phyloP scores from a whole-genome alignment of 306 rosid genomes.

The Castanopsis chinensis region DNA sequence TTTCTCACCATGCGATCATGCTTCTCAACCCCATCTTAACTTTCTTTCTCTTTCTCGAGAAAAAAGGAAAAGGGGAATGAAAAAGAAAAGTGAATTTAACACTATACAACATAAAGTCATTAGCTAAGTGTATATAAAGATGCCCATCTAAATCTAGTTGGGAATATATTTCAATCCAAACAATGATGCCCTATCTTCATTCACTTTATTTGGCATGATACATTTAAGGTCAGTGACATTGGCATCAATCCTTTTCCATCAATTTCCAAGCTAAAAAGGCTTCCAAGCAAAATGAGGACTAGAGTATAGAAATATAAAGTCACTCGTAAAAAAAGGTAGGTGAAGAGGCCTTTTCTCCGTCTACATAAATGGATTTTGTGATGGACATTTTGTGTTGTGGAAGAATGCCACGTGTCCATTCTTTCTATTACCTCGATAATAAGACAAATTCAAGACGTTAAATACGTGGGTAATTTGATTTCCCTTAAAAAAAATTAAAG shows the following conservation, averaged over 20 bases:
- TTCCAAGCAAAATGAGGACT: slow-evolving; percentile 54
- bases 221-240: slow-evolving; percentile 28
- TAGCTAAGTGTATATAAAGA: slow-evolving; percentile 47
- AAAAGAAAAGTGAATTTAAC: slow-evolving; percentile 26
- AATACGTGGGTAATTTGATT: too few relatives aligned
- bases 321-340: slow-evolving; percentile 13
- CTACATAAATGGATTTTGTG: not conserved
- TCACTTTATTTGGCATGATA: slow-evolving; percentile 45
- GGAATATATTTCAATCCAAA: slow-evolving; percentile 61
- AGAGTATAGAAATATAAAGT: slow-evolving; percentile 37
- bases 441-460: too few relatives aligned
- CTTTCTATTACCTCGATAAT: too few relatives aligned
- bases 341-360: slow-evolving; percentile 18
- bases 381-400: not conserved
- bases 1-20: slow-evolving; percentile 60
- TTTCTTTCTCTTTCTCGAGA: slow-evolving; percentile 44
- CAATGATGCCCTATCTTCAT: slow-evolving; percentile 50
- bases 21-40: slow-evolving; percentile 33
- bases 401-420: not conserved
- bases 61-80: slow-evolving; percentile 24
- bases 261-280: slow-evolving; percentile 72
- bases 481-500: too few relatives aligned
- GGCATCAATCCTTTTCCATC: slow-evolving; percentile 58
- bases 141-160: slow-evolving; percentile 45
- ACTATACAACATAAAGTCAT: slow-evolving; percentile 46